phyloP scores from a whole-genome alignment of 2,329 filamentous ascomycete species.

The Epichloe uncinata region DNA sequence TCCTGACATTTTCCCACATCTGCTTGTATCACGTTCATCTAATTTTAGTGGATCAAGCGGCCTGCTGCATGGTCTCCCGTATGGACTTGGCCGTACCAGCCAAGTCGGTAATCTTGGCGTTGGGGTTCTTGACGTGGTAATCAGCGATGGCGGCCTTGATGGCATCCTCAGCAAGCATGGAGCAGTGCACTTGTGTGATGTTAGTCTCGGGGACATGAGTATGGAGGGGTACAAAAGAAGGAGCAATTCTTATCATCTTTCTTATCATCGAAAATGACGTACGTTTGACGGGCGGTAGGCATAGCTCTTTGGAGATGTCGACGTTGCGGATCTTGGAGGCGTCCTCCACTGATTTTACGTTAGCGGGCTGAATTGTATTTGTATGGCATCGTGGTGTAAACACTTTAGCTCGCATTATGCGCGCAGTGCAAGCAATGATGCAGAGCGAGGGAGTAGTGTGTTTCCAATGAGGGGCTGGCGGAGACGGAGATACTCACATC shows the following conservation, averaged over 20 bases:
- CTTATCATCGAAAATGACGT: constrained; percentile 31
- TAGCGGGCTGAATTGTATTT: no score
- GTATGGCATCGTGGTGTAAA: not conserved
- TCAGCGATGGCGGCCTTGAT: constrained; percentile 86
- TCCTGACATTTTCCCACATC: not conserved
- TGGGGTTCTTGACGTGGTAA: constrained; percentile 66
- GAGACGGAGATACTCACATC: constrained; percentile 13
- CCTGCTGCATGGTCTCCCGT: constrained; percentile 8
- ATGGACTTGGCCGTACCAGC: constrained; percentile 48
- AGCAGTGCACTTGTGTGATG: constrained; percentile 62
- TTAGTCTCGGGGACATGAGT: not conserved
- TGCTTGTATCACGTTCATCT: not conserved
- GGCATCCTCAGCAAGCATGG: constrained; percentile 81
- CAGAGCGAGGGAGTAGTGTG: not conserved
- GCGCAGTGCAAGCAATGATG: not conserved
- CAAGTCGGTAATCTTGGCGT: constrained; percentile 52
- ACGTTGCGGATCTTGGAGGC: constrained; percentile 89
- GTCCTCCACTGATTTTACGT: constrained; percentile 50
- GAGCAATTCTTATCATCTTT: not conserved
- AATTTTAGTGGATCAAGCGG: constrained; percentile 1
- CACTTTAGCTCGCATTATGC: not conserved
- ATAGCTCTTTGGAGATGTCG: constrained; percentile 94
- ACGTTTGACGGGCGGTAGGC: constrained; percentile 78
- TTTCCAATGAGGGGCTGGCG: no score
- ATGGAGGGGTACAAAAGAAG: constrained; percentile 15